A percentile compares a stretch with the other conserved stretches of the same genome.
phyloP scores from a whole-genome alignment of 108 stramenopile genomes.

The Skeletonema grethae region DNA sequence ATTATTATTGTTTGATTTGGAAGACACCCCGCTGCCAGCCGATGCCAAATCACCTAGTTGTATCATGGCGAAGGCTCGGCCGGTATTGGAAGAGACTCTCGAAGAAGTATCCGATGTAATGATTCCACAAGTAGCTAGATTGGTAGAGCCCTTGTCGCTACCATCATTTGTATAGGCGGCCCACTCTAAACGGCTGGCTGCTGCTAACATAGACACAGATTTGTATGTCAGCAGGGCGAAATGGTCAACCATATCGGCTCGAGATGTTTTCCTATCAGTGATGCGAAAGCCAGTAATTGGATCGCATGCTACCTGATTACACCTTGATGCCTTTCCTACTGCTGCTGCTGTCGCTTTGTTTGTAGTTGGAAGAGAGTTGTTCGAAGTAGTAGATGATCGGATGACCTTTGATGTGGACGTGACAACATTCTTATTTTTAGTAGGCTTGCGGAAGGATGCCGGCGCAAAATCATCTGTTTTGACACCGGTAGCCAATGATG shows the following conservation, averaged over 20 bases:
- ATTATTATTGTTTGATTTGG: constrained; percentile 2
- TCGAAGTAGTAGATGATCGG: neutral
- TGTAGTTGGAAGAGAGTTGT: neutral
- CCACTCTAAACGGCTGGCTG: constrained; percentile 30
- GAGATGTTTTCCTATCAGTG: constrained; percentile 42
- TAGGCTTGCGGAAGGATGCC: neutral
- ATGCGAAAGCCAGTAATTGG: constrained; percentile 42
- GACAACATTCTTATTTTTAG: neutral
- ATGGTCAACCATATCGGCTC: constrained; percentile 32
- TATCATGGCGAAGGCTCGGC: constrained; percentile 72
- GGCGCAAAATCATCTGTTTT: neutral
- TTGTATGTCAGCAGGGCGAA: constrained; percentile 22
- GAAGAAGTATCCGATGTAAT: constrained; percentile 20
- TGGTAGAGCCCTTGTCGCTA: constrained; percentile 15
- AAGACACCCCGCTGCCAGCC: neutral
- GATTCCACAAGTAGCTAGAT: constrained; percentile 38
- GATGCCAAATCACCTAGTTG: constrained; percentile 56
- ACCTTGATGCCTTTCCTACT: neutral
- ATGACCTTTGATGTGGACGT: neutral
- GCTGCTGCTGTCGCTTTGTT: neutral
- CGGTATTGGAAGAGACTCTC: constrained; percentile 49
- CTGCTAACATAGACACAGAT: constrained; percentile 31
- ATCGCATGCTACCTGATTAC: constrained; percentile 10
- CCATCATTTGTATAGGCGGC: constrained; percentile 4
- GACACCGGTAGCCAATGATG: neutral